A percentile compares a stretch with the other conserved stretches of the same genome.
These are phyloP conservation scores for Esteya vermicola DNA, from an alignment of 2,329 filamentous ascomycete genomes.

Conservation along the genomic window DNA sequence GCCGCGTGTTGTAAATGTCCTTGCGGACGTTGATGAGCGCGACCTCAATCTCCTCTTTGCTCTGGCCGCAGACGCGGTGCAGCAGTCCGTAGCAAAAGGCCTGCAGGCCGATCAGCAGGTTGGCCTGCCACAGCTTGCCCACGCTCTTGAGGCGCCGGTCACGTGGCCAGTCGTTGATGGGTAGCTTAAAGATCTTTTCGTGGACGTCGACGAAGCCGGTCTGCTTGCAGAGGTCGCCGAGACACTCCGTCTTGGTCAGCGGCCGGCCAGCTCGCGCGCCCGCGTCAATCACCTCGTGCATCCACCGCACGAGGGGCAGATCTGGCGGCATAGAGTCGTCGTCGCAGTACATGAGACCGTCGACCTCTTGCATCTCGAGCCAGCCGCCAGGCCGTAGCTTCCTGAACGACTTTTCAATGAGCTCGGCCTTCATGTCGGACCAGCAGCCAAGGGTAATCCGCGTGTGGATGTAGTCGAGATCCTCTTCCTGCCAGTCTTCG, in stretches of 20 bases:
- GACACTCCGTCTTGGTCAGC: constrained; percentile 7
- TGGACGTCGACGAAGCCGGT: constrained; percentile 18
- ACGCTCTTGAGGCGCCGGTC: constrained; percentile 16
- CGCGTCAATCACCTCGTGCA: constrained; percentile 9
- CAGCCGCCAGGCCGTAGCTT: constrained; percentile 36
- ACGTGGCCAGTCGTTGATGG: constrained; percentile 20
- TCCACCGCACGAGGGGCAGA: constrained; percentile 12
- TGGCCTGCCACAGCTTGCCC: constrained; percentile 17
- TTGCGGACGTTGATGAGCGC: constrained; percentile 23
- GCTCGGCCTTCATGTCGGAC: constrained; percentile 29
- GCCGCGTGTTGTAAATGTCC: constrained; percentile 27
- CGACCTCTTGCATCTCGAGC: constrained; percentile 39
- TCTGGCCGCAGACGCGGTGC: constrained; percentile 22
- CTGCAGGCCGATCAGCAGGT: constrained; percentile 16
- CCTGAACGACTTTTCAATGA: constrained; percentile 37
- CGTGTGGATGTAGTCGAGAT: constrained; percentile 41
- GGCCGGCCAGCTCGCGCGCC: constrained; percentile 10
- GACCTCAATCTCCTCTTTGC: constrained; percentile 30
- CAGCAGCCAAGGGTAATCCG: constrained; percentile 35
- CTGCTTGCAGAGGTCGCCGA: too few species aligned
- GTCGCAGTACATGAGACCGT: constrained; percentile 11
- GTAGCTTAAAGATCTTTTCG: constrained; percentile 16
- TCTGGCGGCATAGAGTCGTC: constrained; percentile 13
- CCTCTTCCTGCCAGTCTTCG: constrained; percentile 35
- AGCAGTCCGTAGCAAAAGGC: constrained; percentile 17